A percentile compares a stretch with the other conserved stretches of the same genome.
phyloP scores from a whole-genome alignment of 495 filamentous ascomycete genomes.

The Neurospora discreta region DNA sequence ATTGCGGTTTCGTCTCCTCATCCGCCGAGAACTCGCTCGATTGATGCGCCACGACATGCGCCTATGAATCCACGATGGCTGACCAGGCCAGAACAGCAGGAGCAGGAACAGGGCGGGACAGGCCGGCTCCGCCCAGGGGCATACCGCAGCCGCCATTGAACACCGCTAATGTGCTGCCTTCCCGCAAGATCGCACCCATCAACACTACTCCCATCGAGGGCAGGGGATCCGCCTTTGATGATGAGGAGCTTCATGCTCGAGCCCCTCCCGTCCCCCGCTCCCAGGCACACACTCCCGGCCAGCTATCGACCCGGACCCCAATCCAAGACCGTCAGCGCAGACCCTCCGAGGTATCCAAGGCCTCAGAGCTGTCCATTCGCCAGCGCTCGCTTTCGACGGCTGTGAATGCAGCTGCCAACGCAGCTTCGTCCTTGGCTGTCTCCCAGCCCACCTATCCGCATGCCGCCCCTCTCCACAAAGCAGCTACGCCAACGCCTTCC shows the following conservation, averaged over 20 bases:
- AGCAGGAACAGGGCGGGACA: constrained; percentile 8
- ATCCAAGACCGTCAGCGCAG: constrained; percentile 34
- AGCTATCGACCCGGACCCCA: constrained; percentile 33
- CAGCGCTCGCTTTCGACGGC: constrained; percentile 37
- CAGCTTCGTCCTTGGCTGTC: constrained; percentile 18
- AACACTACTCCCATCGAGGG: constrained; percentile 8
- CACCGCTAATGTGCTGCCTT: constrained; percentile 27
- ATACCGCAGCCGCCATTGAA: constrained; percentile 19
- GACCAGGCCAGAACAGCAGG: constrained; percentile 23
- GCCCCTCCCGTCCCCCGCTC: constrained; percentile 31
- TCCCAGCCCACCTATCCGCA: constrained; percentile 8
- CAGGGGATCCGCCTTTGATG: constrained; percentile 11
- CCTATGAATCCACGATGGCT: constrained; percentile 25
- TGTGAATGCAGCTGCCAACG: constrained; percentile 9
- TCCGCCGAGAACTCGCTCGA: not conserved
- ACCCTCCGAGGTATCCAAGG: constrained; percentile 32
- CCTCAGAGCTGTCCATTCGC: constrained; percentile 37
- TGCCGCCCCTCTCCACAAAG: constrained; percentile 18
- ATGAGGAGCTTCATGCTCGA: constrained; percentile 15
- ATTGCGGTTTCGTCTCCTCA: not conserved
- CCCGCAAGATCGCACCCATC: constrained; percentile 29
- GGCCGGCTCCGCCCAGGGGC: constrained; percentile 7
- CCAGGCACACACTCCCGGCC: constrained; percentile 37
- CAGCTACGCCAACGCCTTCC: constrained; percentile 15
- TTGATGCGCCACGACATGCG: constrained; percentile 17